These are phyloP conservation scores for Glaciozyma antarctica DNA, from an alignment of 768 basidiomycete species.

Conservation along the genomic window DNA sequence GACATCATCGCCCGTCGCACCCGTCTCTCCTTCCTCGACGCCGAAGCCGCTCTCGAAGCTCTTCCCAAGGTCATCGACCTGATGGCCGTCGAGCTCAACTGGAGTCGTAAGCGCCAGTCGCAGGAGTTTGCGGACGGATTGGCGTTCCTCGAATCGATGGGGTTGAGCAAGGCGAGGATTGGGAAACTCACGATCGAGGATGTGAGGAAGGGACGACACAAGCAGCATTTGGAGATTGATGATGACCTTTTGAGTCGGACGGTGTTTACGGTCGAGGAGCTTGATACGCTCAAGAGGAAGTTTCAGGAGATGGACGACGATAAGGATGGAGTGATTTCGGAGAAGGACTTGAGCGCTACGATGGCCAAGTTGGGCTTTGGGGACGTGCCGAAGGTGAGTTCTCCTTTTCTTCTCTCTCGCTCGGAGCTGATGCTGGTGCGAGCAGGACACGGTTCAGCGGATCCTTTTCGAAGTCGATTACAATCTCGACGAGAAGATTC, in stretches of 20 bases:
- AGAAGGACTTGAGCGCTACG: conserved; percentile 63
- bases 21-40: conserved; percentile 89
- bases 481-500: conserved; percentile 47
- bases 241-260: conserved; percentile 37
- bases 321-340: conserved; percentile 50
- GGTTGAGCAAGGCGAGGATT: conserved; percentile 45
- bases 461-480: conserved; percentile 42
- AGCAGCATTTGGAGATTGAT: conserved; percentile 28
- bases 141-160: conserved; percentile 73
- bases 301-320: conserved; percentile 40
- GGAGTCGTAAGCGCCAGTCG: conserved; percentile 54
- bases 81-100: conserved; percentile 75
- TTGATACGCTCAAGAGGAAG: conserved; percentile 41
- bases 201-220: conserved; percentile 33
- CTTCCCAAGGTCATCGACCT: conserved; percentile 83
- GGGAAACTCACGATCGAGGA: conserved; percentile 33
- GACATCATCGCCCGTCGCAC: conserved; percentile 81
- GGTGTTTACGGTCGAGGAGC: conserved; percentile 31
- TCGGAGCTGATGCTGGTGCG: background rate
- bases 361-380: conserved; percentile 65
- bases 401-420: background rate
- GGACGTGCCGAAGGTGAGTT: conserved; percentile 31
- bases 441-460: conserved; percentile 35
- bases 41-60: conserved; percentile 67
- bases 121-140: conserved; percentile 56